Evolutionary conservation across 2,329 filamentous ascomycete genomes (phyloP), one percentile per base, ranked within the genome.

Genomic region (Talaromyces pinophilus): DNA sequence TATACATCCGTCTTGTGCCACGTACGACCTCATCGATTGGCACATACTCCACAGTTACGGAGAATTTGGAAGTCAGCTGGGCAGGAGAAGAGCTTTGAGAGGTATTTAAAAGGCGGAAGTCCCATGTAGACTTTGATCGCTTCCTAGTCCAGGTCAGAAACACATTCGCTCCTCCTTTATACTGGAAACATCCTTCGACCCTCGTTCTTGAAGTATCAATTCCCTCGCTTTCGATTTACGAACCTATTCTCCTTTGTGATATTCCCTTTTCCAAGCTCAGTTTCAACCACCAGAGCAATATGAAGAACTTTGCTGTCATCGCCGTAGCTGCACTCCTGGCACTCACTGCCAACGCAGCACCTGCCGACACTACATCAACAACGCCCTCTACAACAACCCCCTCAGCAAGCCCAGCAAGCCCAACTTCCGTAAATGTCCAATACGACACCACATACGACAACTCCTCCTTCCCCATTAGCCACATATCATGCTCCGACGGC

Each of bases 391-490:
- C 22, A 5, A 19, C 30, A 13, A 40, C 33, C 2, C 33, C 33
- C 28, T 33, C 50, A 33, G 50, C 50, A 33, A 54, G 28, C 22
- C 13, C 50, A 54, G 25, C 50, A 38, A 19, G 33, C 3, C 8
- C 33, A 57, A 60, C 61, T n/a, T n/a, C 60, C 7, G 59, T 81
- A 61, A 77, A 73, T 77, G 90, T 93, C 73, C 89, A 88, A 70
- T 94, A 89, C 78, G 91, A 93, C 79, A 79, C 81, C 22, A 87
- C 84, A 74, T 95, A 92, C 80, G 91, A 93, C 74, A 80, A 89
- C 69, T 76, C 75, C 55, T 70, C 70, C 67, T 84, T 87, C 66
- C 82, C 85, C 54, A 76, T 93, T 64, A 82, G 78, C 40, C 76
- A 73, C 5, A 83, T 92, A 54, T 35, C 75, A 59, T 81, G 79